Conservation (phyloP, 208 protist species). For the Leishmania amazonensis region DNA sequence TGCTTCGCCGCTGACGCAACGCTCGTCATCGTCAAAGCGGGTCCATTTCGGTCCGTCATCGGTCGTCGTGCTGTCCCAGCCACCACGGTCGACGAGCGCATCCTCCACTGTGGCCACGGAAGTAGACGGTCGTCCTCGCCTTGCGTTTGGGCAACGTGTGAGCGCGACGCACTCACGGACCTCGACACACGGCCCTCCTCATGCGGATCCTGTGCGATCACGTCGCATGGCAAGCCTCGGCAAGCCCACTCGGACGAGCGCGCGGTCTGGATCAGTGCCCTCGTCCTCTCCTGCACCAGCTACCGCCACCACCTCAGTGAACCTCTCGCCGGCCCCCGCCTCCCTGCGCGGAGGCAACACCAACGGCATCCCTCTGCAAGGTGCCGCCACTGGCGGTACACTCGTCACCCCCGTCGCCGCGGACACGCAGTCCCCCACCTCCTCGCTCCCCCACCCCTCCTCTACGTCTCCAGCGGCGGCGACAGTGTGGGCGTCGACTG, state of each 20-base stretch:
- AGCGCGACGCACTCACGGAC: constrained; percentile 16
- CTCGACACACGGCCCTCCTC: background rate
- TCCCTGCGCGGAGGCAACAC: constrained; percentile 21
- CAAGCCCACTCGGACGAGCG: background rate
- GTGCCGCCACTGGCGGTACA: constrained; percentile 23
- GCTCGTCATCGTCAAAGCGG: constrained; percentile 2
- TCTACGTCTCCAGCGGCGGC: constrained; percentile 5
- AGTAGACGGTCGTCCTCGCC: constrained; percentile 9
- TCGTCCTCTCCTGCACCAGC: background rate
- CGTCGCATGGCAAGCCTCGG: background rate
- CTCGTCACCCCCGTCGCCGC: constrained; percentile 19
- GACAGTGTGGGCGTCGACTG: constrained; percentile 30
- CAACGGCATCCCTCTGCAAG: constrained; percentile 36
- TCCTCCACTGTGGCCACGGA: background rate
- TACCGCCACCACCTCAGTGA: constrained; percentile 7
- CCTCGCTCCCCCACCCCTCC: background rate
- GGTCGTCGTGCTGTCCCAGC: background rate
- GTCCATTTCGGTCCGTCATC: constrained; percentile 29
- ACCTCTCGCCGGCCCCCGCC: constrained; percentile 9
- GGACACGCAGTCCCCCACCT: background rate
- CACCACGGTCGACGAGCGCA: background rate
- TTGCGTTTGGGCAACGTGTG: constrained; percentile 40
- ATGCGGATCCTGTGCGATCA: background rate
- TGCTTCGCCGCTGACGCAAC: background rate
- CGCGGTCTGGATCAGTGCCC: background rate